A percentile compares a stretch with the other conserved stretches of the same genome.
Conservation (phyloP, 345 rosid genomes). For the Populus simonii region DNA sequence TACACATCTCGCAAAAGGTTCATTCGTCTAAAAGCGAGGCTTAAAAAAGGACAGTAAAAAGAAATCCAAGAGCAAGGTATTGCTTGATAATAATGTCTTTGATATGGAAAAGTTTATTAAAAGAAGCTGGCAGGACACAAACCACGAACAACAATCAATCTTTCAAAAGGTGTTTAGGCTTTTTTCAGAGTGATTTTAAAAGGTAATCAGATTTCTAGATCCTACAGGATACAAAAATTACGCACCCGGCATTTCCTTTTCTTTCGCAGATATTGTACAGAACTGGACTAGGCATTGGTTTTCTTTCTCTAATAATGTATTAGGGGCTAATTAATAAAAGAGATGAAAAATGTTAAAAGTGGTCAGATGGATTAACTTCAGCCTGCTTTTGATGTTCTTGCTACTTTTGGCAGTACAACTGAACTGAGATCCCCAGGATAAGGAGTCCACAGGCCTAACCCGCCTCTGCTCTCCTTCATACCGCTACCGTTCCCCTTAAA, state of each 20-base stretch:
- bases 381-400: constrained; percentile 92
- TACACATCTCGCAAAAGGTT: too few relatives aligned
- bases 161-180: too few relatives aligned
- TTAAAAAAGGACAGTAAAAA: too few relatives aligned
- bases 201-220: background rate
- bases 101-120: too few relatives aligned
- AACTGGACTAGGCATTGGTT: background rate
- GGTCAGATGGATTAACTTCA: constrained; percentile 21
- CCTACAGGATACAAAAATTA: background rate
- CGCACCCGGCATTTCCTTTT: background rate
- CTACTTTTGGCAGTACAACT: constrained; percentile 61
- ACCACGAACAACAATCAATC: too few relatives aligned
- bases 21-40: too few relatives aligned
- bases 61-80: too few relatives aligned
- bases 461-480: constrained; percentile 82
- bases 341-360: background rate
- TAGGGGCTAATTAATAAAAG: background rate
- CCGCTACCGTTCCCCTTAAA: constrained; percentile 73
- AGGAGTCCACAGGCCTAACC: constrained; percentile 92
- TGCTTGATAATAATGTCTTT: too few relatives aligned
- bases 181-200: too few relatives aligned
- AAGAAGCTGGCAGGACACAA: too few relatives aligned
- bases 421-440: constrained; percentile 77
- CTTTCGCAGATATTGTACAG: background rate
- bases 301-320: too few relatives aligned